Conservation (phyloP, 148 eudicot genomes). For the Cornus suecica region DNA sequence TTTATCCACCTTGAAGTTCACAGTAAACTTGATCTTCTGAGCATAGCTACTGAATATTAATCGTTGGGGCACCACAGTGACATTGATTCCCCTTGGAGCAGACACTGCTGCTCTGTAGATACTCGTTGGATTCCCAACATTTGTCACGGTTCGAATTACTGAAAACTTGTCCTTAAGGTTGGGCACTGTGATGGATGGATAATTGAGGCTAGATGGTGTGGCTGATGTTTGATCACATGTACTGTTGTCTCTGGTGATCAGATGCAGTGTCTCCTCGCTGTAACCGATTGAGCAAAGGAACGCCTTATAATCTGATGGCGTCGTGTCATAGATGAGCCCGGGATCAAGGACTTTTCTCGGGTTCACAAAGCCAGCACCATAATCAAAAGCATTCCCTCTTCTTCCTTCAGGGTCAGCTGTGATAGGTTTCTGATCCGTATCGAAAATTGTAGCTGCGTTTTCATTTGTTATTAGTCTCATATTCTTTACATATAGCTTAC, state of each 20-base stretch:
- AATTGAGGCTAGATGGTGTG: constrained; percentile 33
- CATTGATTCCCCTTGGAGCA: constrained; percentile 39
- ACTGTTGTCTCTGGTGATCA: constrained; percentile 47
- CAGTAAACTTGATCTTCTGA: constrained; percentile 33
- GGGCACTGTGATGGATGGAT: constrained; percentile 50
- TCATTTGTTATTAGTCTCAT: constrained; percentile 1
- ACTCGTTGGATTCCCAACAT: constrained; percentile 34
- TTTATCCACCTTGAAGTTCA: constrained; percentile 33
- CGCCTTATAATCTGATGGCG: constrained; percentile 39
- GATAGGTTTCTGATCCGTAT: constrained; percentile 39
- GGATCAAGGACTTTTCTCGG: constrained; percentile 42
- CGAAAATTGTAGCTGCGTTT: constrained; percentile 35
- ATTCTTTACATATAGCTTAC: background rate
- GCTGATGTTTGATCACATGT: constrained; percentile 33
- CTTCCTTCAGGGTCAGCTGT: constrained; percentile 41
- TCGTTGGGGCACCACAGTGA: constrained; percentile 38
- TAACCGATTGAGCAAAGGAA: constrained; percentile 54
- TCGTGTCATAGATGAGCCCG: constrained; percentile 46
- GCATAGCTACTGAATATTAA: constrained; percentile 33
- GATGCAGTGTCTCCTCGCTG: constrained; percentile 25
- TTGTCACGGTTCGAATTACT: constrained; percentile 41
- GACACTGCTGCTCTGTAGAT: constrained; percentile 35
- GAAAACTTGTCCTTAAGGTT: constrained; percentile 29
- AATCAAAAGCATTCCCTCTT: constrained; percentile 40
- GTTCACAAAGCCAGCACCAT: constrained; percentile 46